Evolutionary conservation across 1,284 basidiomycete species (phyloP).

Genomic region (Fomitopsis pinicola): DNA sequence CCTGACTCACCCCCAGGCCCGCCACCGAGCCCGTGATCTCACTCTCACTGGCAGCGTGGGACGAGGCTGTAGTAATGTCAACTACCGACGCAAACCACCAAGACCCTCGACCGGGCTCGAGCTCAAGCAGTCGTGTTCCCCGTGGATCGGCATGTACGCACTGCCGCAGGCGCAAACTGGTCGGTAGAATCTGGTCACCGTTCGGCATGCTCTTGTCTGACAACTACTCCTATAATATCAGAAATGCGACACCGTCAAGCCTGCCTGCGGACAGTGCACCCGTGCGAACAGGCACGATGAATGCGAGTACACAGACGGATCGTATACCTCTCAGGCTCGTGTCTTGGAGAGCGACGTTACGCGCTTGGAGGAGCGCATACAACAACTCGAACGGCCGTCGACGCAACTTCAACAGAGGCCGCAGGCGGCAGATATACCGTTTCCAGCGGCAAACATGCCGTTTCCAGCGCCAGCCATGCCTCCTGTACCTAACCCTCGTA

Average conservation of each 20-base stretch:
- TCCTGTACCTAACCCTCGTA: neutral
- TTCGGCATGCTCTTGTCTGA: neutral
- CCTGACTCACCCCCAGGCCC: neutral
- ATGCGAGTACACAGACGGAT: constrained; percentile 27
- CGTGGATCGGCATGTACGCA: neutral
- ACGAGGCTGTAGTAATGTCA: neutral
- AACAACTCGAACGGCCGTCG: neutral
- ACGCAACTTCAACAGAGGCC: too few relatives aligned
- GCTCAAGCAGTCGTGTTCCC: neutral
- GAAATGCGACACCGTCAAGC: constrained; percentile 6
- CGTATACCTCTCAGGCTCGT: constrained; percentile 12
- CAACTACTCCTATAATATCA: neutral
- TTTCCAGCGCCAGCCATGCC: neutral
- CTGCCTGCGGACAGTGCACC: constrained; percentile 24
- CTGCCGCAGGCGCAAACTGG: neutral
- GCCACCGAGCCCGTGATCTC: neutral
- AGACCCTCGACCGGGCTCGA: neutral
- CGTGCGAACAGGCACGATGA: constrained; percentile 21
- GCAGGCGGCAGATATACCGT: too few relatives aligned
- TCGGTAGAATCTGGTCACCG: neutral
- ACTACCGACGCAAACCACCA: neutral
- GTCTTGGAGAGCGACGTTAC: neutral
- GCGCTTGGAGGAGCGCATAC: neutral
- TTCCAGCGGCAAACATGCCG: too few relatives aligned
- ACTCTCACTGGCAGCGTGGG: neutral